Evolutionary conservation across 2,329 filamentous ascomycete species (phyloP), one percentile per base, ranked within the genome.

Genomic region (Penicillium sp.): DNA sequence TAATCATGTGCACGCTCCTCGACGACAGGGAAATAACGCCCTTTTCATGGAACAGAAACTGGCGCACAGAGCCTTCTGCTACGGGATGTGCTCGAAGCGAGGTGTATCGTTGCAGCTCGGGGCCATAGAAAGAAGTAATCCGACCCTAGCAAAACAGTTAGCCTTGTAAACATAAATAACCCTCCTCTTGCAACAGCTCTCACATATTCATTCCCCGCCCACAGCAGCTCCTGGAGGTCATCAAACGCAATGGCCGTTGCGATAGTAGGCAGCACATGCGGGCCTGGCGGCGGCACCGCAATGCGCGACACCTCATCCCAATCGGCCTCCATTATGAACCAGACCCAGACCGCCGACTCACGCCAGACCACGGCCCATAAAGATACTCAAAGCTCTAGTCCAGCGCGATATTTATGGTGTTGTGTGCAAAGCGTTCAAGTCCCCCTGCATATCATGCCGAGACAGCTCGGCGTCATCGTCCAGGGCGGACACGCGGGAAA

Each of bases 151-250:
- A 59, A 47, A 20, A 47, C 46, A 42, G 47, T 52, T 46, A 52
- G 35, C 23, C 26, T 7, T 20, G 14, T 20, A n/a, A 46, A 1
- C 20, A 33, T 35, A 11, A 28, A 21, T 45, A 18, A 45, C 5
- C 24, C 26, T 26, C 24, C 16, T 12, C 5, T n/a, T n/a, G n/a
- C n/a, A n/a, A n/a, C n/a, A n/a, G n/a, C 35, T 74, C 83, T 78
- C 79, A 94, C 90, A 80, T 87, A 90, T 77, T 94, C 90, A 72
- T 94, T 96, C 47, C 92, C 95, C 3, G 87, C 85, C 94, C 95
- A 99, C 53, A 99, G 76, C 35, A 99, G 81, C 72, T 99, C 94
- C 71, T 96, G 89, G 40, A 82, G 81, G 57, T 88, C 88, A 72
- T 99, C 94, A 74, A 99, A 99, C 48, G 89, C 88, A 72, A 97